Percentiles rank a stretch among this genome's conserved stretches.
Conservation (phyloP, 2,329 filamentous ascomycete genomes). For the Mycogone perniciosa region DNA sequence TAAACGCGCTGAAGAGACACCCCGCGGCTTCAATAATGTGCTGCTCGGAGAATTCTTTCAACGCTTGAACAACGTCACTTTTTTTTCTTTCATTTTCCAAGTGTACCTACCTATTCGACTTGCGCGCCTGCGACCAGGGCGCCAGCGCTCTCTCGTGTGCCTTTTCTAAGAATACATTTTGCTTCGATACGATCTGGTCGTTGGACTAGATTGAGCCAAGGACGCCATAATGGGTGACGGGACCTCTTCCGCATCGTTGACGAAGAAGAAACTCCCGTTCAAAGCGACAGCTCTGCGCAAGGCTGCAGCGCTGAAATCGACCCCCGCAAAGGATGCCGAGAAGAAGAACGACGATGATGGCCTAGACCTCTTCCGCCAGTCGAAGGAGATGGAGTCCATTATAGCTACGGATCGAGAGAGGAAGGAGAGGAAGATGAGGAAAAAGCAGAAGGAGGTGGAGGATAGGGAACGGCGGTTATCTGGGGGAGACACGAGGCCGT, state of each 20-base stretch:
- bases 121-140: no score
- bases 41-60: not conserved
- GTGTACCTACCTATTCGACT: no score
- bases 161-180: not conserved
- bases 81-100: not conserved
- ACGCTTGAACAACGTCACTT: not conserved
- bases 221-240: slow-evolving; percentile 24
- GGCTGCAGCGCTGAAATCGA: slow-evolving; percentile 22
- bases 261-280: slow-evolving; percentile 41
- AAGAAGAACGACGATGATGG: slow-evolving; percentile 26
- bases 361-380: slow-evolving; percentile 44
- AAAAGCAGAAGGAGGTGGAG: slow-evolving; percentile 18
- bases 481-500: slow-evolving; percentile 17
- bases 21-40: not conserved
- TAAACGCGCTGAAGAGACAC: slow-evolving; percentile 4
- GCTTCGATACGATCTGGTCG: not conserved
- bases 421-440: slow-evolving; percentile 21
- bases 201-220: slow-evolving; percentile 1
- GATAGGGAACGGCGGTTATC: slow-evolving; percentile 16
- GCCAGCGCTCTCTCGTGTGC: no score
- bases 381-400: slow-evolving; percentile 43
- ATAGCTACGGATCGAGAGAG: slow-evolving; percentile 36
- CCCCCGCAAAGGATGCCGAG: slow-evolving; percentile 9
- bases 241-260: slow-evolving; percentile 17
- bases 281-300: slow-evolving; percentile 41